Conservation (phyloP, 352 stramenopile species). For the Pythium grandisporangium region DNA sequence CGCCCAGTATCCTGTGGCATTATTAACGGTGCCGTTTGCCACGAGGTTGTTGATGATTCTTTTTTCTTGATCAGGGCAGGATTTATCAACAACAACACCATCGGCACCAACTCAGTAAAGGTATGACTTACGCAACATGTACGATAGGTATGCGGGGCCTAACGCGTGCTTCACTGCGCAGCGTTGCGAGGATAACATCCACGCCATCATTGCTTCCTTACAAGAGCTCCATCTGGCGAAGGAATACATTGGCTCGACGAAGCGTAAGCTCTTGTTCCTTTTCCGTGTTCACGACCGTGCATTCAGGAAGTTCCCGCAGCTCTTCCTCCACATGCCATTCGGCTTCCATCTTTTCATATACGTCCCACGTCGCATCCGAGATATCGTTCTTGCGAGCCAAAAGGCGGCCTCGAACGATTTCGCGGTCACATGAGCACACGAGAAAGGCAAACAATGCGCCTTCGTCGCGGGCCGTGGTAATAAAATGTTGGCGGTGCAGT, state of each 20-base stretch:
- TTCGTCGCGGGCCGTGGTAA: slow-evolving; percentile 27
- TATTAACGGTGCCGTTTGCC: too few species aligned
- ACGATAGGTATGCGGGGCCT: too few species aligned
- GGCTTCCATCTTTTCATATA: slow-evolving; percentile 59
- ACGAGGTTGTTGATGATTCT: too few species aligned
- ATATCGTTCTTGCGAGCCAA: slow-evolving; percentile 47
- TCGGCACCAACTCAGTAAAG: too few species aligned
- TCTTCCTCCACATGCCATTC: slow-evolving; percentile 27
- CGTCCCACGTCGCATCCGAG: slow-evolving; percentile 57
- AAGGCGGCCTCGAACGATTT: slow-evolving; percentile 57
- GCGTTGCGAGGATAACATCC: too few species aligned
- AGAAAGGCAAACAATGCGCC: slow-evolving; percentile 41
- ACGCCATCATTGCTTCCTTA: slow-evolving; percentile 12
- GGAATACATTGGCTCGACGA: slow-evolving; percentile 35
- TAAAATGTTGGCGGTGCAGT: slow-evolving; percentile 28
- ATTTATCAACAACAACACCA: too few species aligned
- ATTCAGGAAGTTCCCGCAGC: slow-evolving; percentile 26
- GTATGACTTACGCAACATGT: too few species aligned
- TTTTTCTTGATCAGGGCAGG: too few species aligned
- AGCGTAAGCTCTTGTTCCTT: slow-evolving; percentile 63
- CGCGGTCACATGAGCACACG: slow-evolving; percentile 54
- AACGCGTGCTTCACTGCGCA: too few species aligned
- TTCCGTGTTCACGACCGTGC: slow-evolving; percentile 48
- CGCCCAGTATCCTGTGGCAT: too few species aligned
- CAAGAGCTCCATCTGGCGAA: slow-evolving; percentile 46